Evolutionary conservation across 2,329 filamentous ascomycete genomes (phyloP).

Genomic region (Teratosphaeria viscida): DNA sequence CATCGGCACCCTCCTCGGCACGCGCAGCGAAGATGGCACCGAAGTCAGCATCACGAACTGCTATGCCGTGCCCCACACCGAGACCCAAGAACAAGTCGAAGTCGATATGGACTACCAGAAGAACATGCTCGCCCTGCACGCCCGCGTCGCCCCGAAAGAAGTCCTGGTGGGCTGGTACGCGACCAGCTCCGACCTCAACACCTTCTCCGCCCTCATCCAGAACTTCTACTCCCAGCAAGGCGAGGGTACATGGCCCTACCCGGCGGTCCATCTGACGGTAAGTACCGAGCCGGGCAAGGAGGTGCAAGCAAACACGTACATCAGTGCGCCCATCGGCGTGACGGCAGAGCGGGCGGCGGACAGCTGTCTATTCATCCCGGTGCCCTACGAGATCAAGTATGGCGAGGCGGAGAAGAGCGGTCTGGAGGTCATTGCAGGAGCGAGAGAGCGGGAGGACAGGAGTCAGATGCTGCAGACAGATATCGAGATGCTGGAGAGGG

Average conservation of each 20-base stretch:
- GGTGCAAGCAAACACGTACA: slow-evolving; percentile 86
- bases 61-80: slow-evolving; percentile 96
- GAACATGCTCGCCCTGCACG: slow-evolving; percentile 91
- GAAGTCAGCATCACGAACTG: slow-evolving; percentile 93
- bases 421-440: slow-evolving; percentile 73
- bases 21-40: slow-evolving; percentile 88
- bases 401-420: slow-evolving; percentile 66
- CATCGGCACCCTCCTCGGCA: slow-evolving; percentile 89
- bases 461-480: slow-evolving; percentile 68
- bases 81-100: slow-evolving; percentile 97
- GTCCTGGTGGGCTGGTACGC: slow-evolving; percentile 97
- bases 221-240: slow-evolving; percentile 98
- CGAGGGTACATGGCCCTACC: slow-evolving; percentile 92
- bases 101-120: slow-evolving; percentile 99
- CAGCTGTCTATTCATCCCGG: slow-evolving; percentile 93
- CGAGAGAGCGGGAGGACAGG: slow-evolving; percentile 68
- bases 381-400: slow-evolving; percentile 89
- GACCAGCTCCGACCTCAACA: slow-evolving; percentile 92
- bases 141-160: slow-evolving; percentile 89
- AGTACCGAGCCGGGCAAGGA: slow-evolving; percentile 80
- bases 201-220: slow-evolving; percentile 95
- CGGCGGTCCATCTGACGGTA: slow-evolving; percentile 94
- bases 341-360: slow-evolving; percentile 91
- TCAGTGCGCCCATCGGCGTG: slow-evolving; percentile 87
- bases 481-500: slow-evolving; percentile 77